A percentile compares a stretch with the other conserved stretches of the same genome.
Evolutionary conservation across 1,284 basidiomycete species (phyloP).

Genomic region (Apiotrichum veenhuisii): DNA sequence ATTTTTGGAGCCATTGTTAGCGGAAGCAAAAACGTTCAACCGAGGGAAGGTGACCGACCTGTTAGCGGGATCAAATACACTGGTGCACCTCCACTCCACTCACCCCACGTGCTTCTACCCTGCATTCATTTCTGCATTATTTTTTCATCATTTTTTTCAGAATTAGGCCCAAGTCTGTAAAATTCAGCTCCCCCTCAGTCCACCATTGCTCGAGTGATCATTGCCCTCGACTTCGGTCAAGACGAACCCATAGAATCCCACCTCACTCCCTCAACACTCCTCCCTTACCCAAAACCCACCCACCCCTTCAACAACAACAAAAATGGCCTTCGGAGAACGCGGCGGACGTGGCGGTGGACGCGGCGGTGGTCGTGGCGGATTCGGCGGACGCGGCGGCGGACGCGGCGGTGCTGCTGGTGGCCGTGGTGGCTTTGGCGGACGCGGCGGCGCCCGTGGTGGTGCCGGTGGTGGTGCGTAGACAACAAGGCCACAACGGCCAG

Average conservation of each 20-base stretch:
- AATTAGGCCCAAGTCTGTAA: constrained; percentile 12
- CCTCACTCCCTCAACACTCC: not conserved
- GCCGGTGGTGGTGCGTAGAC: not conserved
- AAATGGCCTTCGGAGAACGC: constrained; percentile 53
- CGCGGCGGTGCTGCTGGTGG: constrained; percentile 40
- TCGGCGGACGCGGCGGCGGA: constrained; percentile 44
- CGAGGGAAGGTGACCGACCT: no score
- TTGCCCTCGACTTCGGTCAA: not conserved
- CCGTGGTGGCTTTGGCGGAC: constrained; percentile 28
- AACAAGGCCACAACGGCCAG: constrained; percentile 41
- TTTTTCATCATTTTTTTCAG: constrained; percentile 6
- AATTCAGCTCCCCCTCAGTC: constrained; percentile 4
- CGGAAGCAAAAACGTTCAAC: no score
- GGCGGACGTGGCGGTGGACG: constrained; percentile 50
- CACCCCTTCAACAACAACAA: constrained; percentile 11
- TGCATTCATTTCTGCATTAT: constrained; percentile 3
- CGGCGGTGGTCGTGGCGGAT: constrained; percentile 49
- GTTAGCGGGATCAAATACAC: no score
- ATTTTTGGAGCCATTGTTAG: no score
- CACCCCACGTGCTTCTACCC: no score
- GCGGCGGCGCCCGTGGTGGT: constrained; percentile 25
- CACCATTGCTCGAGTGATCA: not conserved
- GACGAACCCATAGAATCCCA: not conserved
- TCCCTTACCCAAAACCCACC: not conserved
- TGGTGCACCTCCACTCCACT: no score